Evolutionary conservation across 768 basidiomycete species (phyloP), one percentile per base, ranked within the genome.

Genomic region (Neoboletus subvelutipes): DNA sequence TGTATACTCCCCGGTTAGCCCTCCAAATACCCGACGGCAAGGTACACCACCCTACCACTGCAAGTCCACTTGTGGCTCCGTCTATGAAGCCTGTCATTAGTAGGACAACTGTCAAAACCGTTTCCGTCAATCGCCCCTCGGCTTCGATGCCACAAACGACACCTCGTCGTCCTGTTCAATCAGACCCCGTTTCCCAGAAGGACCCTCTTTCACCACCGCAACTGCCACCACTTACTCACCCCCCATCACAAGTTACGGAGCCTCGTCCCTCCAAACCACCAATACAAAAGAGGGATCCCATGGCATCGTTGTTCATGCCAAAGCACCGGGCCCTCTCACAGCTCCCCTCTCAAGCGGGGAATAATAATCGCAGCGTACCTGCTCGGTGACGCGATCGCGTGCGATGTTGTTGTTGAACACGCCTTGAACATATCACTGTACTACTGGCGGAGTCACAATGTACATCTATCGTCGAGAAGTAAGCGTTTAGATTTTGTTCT

Each of bases 291-390:
- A 88, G 79, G 71, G 83, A 88, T 67, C 85, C 84, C 24, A 83
- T 83, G 82, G 63, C 78, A 39, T 69, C 76, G 3, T 63, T 82
- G 11, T 92, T 92, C 71, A 85, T 91, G 70, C 89, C 89, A 51
- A 91, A 89, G 71, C 87, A 85, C 60, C 85, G 86, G 56, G 78
- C 83, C 24, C 73, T 83, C 64, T 83, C 83, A 24, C 84, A 85
- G 61, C 77, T 76, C 4, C 78, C 81, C 43, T 70, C 75, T 59
- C 74, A 73, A 59, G 45, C 53, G 22, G 66, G 65, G 28, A 59
- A 50, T 37, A 49, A 64, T 31, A 56, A 59, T 34, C 67, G 65
- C 46, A 60, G 31, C 34, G 59, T 60, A 24, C 68, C 68, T 45
- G 47, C 64, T 45, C 60, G 63, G 22, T 73, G 48, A 67, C 45